phyloP scores from a whole-genome alignment of 2,329 filamentous ascomycete genomes.

The Fusarium tricinctum region DNA sequence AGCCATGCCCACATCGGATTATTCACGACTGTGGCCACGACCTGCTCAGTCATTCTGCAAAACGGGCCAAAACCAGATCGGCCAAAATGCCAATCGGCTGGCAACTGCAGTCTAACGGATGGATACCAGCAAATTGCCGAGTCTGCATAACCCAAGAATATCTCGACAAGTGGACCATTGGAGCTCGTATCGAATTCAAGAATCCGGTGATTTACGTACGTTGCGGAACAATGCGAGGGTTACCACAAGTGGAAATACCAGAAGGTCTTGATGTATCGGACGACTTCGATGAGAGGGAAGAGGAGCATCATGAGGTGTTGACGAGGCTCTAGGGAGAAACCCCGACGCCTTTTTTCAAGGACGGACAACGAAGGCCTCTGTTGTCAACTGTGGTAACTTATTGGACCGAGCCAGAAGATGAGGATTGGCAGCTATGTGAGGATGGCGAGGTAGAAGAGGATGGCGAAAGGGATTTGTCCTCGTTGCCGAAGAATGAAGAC shows the following conservation, averaged over 20 bases:
- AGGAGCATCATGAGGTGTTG: neutral
- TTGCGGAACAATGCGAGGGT: conserved; percentile 6
- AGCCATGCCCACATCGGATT: conserved; percentile 33
- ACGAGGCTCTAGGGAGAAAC: neutral
- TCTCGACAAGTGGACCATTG: conserved; percentile 28
- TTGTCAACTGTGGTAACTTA: neutral
- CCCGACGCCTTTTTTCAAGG: neutral
- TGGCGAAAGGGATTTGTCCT: neutral
- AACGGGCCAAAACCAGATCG: too few species aligned
- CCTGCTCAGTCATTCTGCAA: neutral
- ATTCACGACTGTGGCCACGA: conserved; percentile 35
- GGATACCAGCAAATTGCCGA: conserved; percentile 25
- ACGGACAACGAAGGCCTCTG: neutral
- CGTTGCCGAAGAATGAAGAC: too few species aligned
- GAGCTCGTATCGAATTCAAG: neutral
- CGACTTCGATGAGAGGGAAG: neutral
- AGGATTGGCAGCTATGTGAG: neutral
- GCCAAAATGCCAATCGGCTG: conserved; percentile 2
- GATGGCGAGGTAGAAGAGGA: neutral
- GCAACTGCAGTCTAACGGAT: neutral
- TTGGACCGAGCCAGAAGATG: neutral
- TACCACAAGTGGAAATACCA: neutral
- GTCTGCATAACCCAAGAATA: conserved; percentile 19
- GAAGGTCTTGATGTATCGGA: neutral
- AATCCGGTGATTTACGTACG: conserved; percentile 9